phyloP scores from a whole-genome alignment of 805 yeast genomes.

The Metschnikowia proteae region DNA sequence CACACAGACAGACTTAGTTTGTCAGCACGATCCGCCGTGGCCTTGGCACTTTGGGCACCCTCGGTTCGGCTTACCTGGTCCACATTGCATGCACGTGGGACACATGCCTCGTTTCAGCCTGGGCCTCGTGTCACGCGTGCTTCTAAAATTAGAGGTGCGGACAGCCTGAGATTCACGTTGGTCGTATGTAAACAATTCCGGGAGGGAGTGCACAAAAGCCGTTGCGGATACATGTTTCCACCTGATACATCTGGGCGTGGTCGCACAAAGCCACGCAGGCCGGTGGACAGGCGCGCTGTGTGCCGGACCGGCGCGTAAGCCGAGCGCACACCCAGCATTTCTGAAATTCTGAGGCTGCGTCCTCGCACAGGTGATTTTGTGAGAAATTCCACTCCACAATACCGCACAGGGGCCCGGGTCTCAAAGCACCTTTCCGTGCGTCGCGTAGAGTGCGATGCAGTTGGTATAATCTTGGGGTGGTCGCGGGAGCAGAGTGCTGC shows the following conservation, averaged over 20 bases:
- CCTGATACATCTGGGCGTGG: neutral
- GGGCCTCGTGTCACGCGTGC: too few relatives aligned
- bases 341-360: neutral
- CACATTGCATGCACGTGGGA: too few relatives aligned
- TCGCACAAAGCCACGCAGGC: conserved; percentile 1
- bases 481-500: too few relatives aligned
- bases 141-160: too few relatives aligned
- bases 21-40: too few relatives aligned
- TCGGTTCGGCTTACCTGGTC: too few relatives aligned
- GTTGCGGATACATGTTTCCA: neutral
- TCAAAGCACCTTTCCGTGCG: neutral
- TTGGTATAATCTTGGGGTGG: too few relatives aligned
- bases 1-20: too few relatives aligned
- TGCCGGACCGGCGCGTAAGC: neutral
- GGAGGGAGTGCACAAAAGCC: neutral
- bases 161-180: too few relatives aligned
- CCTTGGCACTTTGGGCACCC: too few relatives aligned
- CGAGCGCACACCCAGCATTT: neutral
- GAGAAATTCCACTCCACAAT: neutral
- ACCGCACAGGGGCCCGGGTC: neutral
- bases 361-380: neutral
- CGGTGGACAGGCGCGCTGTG: too few relatives aligned
- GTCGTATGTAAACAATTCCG: neutral
- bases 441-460: neutral
- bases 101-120: too few relatives aligned